Evolutionary conservation across 2,329 filamentous ascomycete genomes (phyloP).

Genomic region (Cryphonectria nitschkei): DNA sequence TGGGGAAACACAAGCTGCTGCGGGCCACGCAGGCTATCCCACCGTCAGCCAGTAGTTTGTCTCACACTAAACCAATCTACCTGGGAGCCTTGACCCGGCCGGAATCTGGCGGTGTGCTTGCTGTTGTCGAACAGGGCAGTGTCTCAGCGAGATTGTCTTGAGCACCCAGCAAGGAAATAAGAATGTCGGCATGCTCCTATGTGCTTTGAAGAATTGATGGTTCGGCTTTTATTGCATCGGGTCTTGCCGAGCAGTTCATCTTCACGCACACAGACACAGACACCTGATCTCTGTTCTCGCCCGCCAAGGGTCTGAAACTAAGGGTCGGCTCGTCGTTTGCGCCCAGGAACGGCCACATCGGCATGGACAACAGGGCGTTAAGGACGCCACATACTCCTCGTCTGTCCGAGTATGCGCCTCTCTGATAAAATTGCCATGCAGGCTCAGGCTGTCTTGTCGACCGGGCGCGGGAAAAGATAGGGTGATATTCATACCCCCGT

Average conservation of each 20-base stretch:
- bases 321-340: not conserved
- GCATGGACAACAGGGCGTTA: not conserved
- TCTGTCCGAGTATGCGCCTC: not conserved
- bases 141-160: conserved; percentile 4
- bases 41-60: conserved; percentile 3
- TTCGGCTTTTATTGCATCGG: not conserved
- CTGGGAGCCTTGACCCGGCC: not conserved
- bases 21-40: conserved; percentile 17
- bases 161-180: not conserved
- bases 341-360: not conserved
- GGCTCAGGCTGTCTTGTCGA: conserved; percentile 11
- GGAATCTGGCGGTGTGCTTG: conserved; percentile 27
- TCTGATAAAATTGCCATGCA: not conserved
- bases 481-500: not conserved
- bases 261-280: too few species aligned
- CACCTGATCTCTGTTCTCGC: not conserved
- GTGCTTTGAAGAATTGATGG: not conserved
- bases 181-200: not conserved
- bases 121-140: not conserved
- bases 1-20: conserved; percentile 14
- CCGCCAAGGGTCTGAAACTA: not conserved
- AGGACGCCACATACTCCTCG: not conserved
- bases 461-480: conserved; percentile 6
- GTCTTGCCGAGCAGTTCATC: not conserved
- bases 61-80: not conserved